Conservation (phyloP, 2,329 filamentous ascomycete genomes). For the Hymenoscyphus repandus region DNA sequence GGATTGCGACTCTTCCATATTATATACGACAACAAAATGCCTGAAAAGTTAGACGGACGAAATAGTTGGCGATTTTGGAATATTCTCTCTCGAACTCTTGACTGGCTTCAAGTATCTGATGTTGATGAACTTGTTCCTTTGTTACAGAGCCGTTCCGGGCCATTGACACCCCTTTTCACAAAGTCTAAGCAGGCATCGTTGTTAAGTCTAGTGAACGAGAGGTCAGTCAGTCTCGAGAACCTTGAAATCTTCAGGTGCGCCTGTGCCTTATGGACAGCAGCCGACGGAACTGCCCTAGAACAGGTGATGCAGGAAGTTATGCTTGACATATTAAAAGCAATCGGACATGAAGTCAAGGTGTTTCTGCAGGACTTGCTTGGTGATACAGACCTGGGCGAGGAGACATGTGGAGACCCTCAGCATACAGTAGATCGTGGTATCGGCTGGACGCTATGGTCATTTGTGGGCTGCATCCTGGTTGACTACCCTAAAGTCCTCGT, state of each 20-base stretch:
- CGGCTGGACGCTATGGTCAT: slow-evolving; percentile 21
- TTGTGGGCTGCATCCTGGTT: slow-evolving; percentile 21
- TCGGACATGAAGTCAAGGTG: slow-evolving; percentile 12
- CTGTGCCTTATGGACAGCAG: slow-evolving; percentile 24
- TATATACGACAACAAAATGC: slow-evolving; percentile 24
- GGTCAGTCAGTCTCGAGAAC: slow-evolving; percentile 14
- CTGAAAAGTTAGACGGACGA: slow-evolving; percentile 21
- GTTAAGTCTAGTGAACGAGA: not conserved
- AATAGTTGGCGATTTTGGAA: slow-evolving; percentile 29
- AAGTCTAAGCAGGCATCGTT: not conserved
- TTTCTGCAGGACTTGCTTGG: slow-evolving; percentile 9
- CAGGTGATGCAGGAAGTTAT: slow-evolving; percentile 9
- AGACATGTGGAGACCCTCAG: slow-evolving; percentile 6
- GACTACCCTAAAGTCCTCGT: slow-evolving; percentile 25
- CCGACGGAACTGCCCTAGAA: slow-evolving; percentile 13
- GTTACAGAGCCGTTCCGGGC: slow-evolving; percentile 11
- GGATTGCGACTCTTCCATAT: slow-evolving; percentile 32
- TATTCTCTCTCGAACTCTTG: slow-evolving; percentile 22
- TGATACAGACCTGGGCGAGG: not conserved
- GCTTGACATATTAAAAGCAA: slow-evolving; percentile 13
- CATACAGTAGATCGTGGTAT: slow-evolving; percentile 15
- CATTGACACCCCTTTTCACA: slow-evolving; percentile 15
- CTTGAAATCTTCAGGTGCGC: slow-evolving; percentile 23
- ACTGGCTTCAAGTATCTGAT: slow-evolving; percentile 14
- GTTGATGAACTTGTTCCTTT: slow-evolving; percentile 16